Conservation (phyloP, 495 filamentous ascomycete species). For the Penicillium canescens region DNA sequence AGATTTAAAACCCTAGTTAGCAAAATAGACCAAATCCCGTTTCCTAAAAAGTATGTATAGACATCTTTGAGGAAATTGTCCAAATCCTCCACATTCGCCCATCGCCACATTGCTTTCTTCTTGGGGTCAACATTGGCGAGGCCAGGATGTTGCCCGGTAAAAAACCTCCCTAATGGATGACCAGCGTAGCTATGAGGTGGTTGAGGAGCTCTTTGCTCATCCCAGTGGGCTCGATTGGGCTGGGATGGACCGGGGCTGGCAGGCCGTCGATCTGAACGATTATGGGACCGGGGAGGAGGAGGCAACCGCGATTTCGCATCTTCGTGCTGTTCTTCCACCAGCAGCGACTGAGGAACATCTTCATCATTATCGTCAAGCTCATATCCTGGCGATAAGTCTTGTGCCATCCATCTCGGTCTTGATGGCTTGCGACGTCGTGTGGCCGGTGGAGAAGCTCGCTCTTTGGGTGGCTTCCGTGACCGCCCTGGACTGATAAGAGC, state of each 20-base stretch:
- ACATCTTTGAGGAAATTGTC: slow-evolving; percentile 90
- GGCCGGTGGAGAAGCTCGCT: slow-evolving; percentile 15
- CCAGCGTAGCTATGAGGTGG: slow-evolving; percentile 33
- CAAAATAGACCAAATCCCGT: slow-evolving; percentile 88
- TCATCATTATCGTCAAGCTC: slow-evolving; percentile 80
- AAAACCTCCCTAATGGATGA: slow-evolving; percentile 32
- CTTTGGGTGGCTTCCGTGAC: slow-evolving; percentile 12
- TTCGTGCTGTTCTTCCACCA: slow-evolving; percentile 65
- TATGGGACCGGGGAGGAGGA: slow-evolving; percentile 35
- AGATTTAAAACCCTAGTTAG: slow-evolving; percentile 69
- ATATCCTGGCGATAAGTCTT: slow-evolving; percentile 25
- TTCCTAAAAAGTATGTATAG: slow-evolving; percentile 83
- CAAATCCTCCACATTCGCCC: slow-evolving; percentile 90
- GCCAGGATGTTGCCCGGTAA: slow-evolving; percentile 35
- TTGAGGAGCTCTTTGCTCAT: slow-evolving; percentile 62
- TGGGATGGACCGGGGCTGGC: slow-evolving; percentile 48
- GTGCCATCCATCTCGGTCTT: slow-evolving; percentile 36
- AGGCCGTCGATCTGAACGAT: slow-evolving; percentile 23
- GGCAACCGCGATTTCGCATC: slow-evolving; percentile 36
- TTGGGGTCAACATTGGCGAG: slow-evolving; percentile 62
- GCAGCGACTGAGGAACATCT: slow-evolving; percentile 85
- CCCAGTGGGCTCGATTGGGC: slow-evolving; percentile 63
- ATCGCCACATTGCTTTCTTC: slow-evolving; percentile 90
- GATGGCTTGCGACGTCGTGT: slow-evolving; percentile 32
- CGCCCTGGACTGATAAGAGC: slow-evolving; percentile 30